Evolutionary conservation across 1,139 yeast species (phyloP).

Genomic region (Nakaseomyces glabratus): DNA sequence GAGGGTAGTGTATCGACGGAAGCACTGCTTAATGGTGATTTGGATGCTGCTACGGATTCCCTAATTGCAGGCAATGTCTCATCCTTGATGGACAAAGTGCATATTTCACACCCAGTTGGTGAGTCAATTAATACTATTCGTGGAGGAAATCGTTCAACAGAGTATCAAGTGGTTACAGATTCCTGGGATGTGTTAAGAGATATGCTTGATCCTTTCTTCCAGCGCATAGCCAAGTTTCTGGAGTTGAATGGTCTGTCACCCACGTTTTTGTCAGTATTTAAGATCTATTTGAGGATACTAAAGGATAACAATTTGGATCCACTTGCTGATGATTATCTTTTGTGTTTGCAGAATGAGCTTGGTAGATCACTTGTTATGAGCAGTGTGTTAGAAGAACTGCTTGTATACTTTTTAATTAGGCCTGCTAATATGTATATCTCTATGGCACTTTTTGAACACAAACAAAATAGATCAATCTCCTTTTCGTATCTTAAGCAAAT

Average conservation of each 20-base stretch:
- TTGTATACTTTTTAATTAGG: slow-evolving; percentile 11
- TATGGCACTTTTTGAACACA: slow-evolving; percentile 12
- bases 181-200: not conserved
- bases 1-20: no score
- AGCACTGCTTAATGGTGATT: slow-evolving; percentile 1
- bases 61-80: slow-evolving; percentile 1
- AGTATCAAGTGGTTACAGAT: not conserved
- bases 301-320: slow-evolving; percentile 12
- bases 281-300: slow-evolving; percentile 10
- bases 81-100: slow-evolving; percentile 2
- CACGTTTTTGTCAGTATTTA: slow-evolving; percentile 13
- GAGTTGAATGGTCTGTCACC: slow-evolving; percentile 12
- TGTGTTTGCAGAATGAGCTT: slow-evolving; percentile 12
- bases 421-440: slow-evolving; percentile 15
- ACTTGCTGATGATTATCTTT: slow-evolving; percentile 11
- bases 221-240: slow-evolving; percentile 7
- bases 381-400: slow-evolving; percentile 9
- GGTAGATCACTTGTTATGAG: slow-evolving; percentile 12
- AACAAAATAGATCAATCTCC: not conserved
- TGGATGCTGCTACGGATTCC: slow-evolving; percentile 5
- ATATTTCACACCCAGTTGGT: not conserved
- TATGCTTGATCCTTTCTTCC: slow-evolving; percentile 3
- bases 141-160: not conserved
- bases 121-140: not conserved
- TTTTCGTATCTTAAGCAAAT: not conserved